Base-by-base conservation (phyloP, 2,329 filamentous ascomycete genomes). In the Fonsecaea erecta region DNA sequence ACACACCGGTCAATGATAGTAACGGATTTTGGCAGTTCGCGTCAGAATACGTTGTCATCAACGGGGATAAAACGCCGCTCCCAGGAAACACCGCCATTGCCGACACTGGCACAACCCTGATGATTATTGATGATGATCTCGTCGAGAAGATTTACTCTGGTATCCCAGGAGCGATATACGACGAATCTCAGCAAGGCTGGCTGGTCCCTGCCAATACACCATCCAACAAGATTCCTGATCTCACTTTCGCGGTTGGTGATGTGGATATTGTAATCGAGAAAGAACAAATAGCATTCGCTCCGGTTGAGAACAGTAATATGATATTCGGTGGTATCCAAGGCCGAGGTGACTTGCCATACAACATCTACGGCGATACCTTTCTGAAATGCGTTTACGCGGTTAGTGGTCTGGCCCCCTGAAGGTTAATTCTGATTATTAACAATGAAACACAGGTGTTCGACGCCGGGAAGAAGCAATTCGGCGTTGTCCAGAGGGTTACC, bases 51-150 rank as follows among this genome's bases (percentile, higher is more conserved):
- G 82, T 82, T 24, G 82, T 80, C 0, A 79, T 92, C 68, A 86
- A 86, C 69, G 87, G 85, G 63, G 79, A 84, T 65, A 79, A 77
- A 1, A 75, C 88, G 30, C 55, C 76, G 1, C 80, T 83, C 9
- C 73, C 77, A 2, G 81, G 80, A 54, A 91, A 91, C 76, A 87
- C 79, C 32, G 88, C 89, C 53, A 90, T 92, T 70, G 86, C 85
- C 35, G 90, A 92, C 74, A 92, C 89, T 0, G 89, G 88, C 62
- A 91, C 89, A 32, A 89, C 88, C 0, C 82, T 92, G 56, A 85
- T 85, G 1, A 81, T 92, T 34, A 80, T 91, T 53, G 83, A 84
- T 46, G 89, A 92, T 72, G 73, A 77, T 1, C 81, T 85, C 12
- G 88, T 85, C 73, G 77, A 87, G 64, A 83, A 83, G 2, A 81